A percentile compares a stretch with the other conserved stretches of the same genome.
These are phyloP conservation scores for Penicillium paneum DNA, from an alignment of 2,329 filamentous ascomycete species.

Conservation along the genomic window DNA sequence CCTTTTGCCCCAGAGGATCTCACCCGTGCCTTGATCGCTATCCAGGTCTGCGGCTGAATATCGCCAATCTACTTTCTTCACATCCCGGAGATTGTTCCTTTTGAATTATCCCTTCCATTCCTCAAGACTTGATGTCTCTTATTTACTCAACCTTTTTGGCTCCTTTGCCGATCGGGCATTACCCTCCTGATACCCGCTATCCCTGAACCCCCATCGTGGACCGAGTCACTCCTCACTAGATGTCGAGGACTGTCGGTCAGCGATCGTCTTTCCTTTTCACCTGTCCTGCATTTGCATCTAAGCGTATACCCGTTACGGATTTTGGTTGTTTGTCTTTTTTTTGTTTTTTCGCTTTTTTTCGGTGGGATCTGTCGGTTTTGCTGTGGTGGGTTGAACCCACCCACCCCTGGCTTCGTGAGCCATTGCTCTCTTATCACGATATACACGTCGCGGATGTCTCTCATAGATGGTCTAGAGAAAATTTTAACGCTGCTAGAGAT, in stretches of 20 bases:
- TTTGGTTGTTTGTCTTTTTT: constrained; percentile 3
- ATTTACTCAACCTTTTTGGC: neutral
- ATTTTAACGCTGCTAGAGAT: neutral
- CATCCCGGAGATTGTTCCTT: constrained; percentile 20
- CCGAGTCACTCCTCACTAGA: neutral
- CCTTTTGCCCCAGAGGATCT: constrained; percentile 38
- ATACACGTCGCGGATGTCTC: neutral
- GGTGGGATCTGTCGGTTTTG: neutral
- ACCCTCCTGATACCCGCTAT: neutral
- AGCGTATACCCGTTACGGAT: constrained; percentile 32
- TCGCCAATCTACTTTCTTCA: constrained; percentile 9
- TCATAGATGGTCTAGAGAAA: constrained; percentile 4
- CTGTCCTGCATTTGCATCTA: constrained; percentile 22
- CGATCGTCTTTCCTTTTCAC: neutral
- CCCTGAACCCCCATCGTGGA: neutral
- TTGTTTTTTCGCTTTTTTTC: neutral
- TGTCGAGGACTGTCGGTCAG: neutral
- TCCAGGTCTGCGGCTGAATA: constrained; percentile 30
- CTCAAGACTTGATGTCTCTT: constrained; percentile 14
- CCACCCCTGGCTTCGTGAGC: neutral
- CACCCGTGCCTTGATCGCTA: constrained; percentile 37
- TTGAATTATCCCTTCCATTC: constrained; percentile 1
- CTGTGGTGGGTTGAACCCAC: neutral
- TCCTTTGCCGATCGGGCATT: constrained; percentile 1
- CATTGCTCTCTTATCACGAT: neutral